Conservation (phyloP, 2,329 filamentous ascomycete genomes). For the Verticillium longisporum region DNA sequence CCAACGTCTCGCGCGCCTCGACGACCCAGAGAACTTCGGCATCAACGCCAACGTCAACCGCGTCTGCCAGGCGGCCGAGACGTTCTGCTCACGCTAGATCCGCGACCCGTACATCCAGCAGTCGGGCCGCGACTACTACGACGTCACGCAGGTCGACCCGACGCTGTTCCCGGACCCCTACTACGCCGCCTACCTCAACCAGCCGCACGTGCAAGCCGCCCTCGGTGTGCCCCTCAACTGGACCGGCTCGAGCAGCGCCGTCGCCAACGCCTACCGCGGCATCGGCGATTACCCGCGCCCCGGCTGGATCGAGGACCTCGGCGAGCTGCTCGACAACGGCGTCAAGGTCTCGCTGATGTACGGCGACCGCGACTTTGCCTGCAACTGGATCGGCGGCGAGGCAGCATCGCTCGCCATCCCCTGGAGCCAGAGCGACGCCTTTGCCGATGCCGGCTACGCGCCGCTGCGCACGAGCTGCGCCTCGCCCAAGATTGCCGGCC, state of each 20-base stretch:
- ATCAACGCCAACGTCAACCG: constrained; percentile 18
- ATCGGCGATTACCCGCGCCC: constrained; percentile 22
- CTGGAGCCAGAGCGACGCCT: constrained; percentile 10
- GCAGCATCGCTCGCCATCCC: constrained; percentile 37
- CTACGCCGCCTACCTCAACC: constrained; percentile 12
- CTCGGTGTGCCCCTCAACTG: constrained; percentile 57
- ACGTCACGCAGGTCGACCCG: constrained; percentile 13
- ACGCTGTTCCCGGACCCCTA: constrained; percentile 11
- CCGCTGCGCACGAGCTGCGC: constrained; percentile 51
- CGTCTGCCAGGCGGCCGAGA: constrained; percentile 6
- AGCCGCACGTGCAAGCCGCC: constrained; percentile 39
- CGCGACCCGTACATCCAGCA: constrained; percentile 2
- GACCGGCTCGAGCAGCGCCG: constrained; percentile 20
- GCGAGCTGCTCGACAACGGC: constrained; percentile 34
- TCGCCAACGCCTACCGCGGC: constrained; percentile 8
- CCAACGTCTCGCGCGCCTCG: constrained; percentile 25
- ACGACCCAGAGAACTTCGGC: constrained; percentile 13
- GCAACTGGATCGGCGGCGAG: constrained; percentile 48
- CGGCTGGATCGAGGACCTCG: constrained; percentile 36
- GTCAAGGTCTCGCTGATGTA: constrained; percentile 58
- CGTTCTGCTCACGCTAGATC: constrained; percentile 9
- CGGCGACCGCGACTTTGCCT: constrained; percentile 41
- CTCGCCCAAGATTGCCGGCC: constrained; percentile 46
- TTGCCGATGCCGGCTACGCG: constrained; percentile 49
- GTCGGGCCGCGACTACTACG: constrained; percentile 10